Evolutionary conservation across 2,329 filamentous ascomycete genomes (phyloP).

Genomic region (Trichocomaceae sp.): DNA sequence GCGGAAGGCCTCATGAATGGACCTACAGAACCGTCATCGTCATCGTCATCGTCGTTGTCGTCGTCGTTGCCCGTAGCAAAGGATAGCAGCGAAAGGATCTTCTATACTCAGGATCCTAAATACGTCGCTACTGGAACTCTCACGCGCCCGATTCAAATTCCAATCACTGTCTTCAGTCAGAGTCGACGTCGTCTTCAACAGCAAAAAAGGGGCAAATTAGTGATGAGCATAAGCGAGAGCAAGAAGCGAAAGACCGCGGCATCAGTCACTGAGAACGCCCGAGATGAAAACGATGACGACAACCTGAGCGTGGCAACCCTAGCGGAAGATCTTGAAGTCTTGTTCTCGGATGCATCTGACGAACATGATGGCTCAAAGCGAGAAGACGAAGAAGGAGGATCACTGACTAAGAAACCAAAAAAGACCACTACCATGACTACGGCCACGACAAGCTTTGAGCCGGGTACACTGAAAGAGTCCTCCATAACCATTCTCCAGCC

Average conservation of each 20-base stretch:
- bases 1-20: neutral
- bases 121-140: conserved; percentile 37
- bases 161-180: conserved; percentile 45
- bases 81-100: conserved; percentile 4
- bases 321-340: conserved; percentile 40
- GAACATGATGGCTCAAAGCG: conserved; percentile 13
- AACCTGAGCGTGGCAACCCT: conserved; percentile 44
- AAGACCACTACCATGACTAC: conserved; percentile 1
- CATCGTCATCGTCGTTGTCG: no score
- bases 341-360: conserved; percentile 32
- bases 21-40: neutral
- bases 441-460: conserved; percentile 57
- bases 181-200: conserved; percentile 28
- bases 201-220: conserved; percentile 13
- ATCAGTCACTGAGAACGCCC: conserved; percentile 12
- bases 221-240: conserved; percentile 21
- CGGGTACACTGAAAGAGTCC: conserved; percentile 57
- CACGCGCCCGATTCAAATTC: conserved; percentile 43
- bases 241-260: conserved; percentile 6
- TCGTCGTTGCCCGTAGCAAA: neutral
- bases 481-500: conserved; percentile 58
- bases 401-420: neutral
- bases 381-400: neutral
- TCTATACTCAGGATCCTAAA: conserved; percentile 34
- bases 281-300: conserved; percentile 18